Evolutionary conservation across 257 asterid species (phyloP).

Genomic region (Solanum appendiculatum): DNA sequence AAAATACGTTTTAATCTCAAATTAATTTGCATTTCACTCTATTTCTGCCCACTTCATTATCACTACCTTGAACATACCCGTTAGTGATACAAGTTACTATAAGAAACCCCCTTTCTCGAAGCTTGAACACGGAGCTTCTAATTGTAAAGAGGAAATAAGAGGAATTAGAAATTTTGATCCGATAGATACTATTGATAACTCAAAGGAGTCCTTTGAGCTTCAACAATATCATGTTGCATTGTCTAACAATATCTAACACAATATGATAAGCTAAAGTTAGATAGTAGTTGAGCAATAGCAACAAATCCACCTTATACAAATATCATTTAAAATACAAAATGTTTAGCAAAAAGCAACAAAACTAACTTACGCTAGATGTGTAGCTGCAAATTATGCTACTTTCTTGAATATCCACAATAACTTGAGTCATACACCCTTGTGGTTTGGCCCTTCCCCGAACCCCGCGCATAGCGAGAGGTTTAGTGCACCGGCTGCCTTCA

Average conservation of each 20-base stretch:
- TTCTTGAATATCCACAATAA: background rate
- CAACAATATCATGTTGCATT: background rate
- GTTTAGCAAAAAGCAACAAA: background rate
- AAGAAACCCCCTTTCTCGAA: background rate
- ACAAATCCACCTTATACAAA: background rate
- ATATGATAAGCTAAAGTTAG: background rate
- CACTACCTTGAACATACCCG: background rate
- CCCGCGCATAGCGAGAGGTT: background rate
- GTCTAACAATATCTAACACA: background rate
- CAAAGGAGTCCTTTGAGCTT: background rate
- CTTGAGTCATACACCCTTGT: conserved; percentile 11
- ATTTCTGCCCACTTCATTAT: background rate
- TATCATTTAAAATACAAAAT: background rate
- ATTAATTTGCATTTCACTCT: background rate
- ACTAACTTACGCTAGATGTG: background rate
- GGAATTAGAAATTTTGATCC: background rate
- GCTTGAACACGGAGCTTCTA: background rate
- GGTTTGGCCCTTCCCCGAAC: background rate
- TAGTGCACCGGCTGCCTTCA: background rate
- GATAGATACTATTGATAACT: background rate
- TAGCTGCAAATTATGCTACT: background rate
- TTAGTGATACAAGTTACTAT: background rate
- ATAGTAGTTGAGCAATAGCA: background rate
- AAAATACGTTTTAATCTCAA: background rate
- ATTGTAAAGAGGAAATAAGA: background rate